These are phyloP conservation scores for Xylaria sp. DNA, from an alignment of 2,329 filamentous ascomycete species.

Conservation along the genomic window DNA sequence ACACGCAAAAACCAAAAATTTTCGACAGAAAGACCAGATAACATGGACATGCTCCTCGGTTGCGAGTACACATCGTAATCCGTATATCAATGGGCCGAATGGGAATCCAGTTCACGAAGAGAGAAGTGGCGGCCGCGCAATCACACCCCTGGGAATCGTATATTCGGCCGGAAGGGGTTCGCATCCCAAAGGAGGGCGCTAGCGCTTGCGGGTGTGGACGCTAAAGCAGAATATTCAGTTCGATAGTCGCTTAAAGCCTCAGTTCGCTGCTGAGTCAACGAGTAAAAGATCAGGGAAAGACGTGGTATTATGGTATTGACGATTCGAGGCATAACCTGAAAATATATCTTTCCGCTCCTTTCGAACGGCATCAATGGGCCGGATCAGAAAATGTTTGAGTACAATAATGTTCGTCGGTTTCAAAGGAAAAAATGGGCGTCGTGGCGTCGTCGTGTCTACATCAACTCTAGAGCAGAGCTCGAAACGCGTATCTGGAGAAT, in stretches of 20 bases:
- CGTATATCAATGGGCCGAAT: conserved; percentile 37
- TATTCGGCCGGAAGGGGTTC: conserved; percentile 21
- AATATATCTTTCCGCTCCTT: conserved; percentile 41
- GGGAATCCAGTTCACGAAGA: conserved; percentile 42
- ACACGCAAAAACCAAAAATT: conserved; percentile 42
- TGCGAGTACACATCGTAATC: conserved; percentile 40
- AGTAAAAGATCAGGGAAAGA: conserved; percentile 34
- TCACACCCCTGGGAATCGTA: conserved; percentile 24
- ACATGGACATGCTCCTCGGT: conserved; percentile 47
- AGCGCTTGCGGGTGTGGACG: conserved; percentile 10
- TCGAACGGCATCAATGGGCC: conserved; percentile 39
- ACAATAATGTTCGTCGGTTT: conserved; percentile 45
- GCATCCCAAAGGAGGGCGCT: conserved; percentile 12
- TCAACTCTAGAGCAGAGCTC: conserved; percentile 54
- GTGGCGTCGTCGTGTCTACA: conserved; percentile 61
- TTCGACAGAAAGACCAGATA: conserved; percentile 43
- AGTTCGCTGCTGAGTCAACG: conserved; percentile 22
- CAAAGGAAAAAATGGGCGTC: conserved; percentile 52
- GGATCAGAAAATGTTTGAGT: conserved; percentile 44
- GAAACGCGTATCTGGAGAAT: conserved; percentile 53
- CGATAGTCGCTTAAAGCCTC: conserved; percentile 20
- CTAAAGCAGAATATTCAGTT: conserved; percentile 24
- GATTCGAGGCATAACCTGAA: conserved; percentile 41
- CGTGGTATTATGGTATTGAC: conserved; percentile 46
- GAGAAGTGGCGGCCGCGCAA: conserved; percentile 27